phyloP scores from a whole-genome alignment of 352 stramenopile species.

The Phytopythium vexans region DNA sequence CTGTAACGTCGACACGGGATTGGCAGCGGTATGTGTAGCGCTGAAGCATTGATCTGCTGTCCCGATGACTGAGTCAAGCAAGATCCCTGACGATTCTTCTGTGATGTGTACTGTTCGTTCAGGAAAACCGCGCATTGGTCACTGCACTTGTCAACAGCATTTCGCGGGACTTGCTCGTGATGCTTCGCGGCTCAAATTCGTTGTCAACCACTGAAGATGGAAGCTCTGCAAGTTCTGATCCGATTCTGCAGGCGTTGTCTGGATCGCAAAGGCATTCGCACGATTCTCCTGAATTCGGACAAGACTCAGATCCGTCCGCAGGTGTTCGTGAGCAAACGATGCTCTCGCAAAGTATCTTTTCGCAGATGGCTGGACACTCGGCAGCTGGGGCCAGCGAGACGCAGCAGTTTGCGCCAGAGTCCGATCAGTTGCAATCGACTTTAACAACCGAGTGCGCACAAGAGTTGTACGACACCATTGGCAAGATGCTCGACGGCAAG shows the following conservation, averaged over 20 bases:
- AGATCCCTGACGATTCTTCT: too few species aligned
- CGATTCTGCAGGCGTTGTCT: too few species aligned
- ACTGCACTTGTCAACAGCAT: slow-evolving; percentile 35
- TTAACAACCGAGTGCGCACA: slow-evolving; percentile 29
- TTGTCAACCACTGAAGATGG: neutral
- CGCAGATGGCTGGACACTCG: slow-evolving; percentile 36
- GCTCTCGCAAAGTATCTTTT: slow-evolving; percentile 62
- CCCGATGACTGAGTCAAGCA: too few species aligned
- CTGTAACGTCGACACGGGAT: too few species aligned
- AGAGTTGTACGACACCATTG: slow-evolving; percentile 53
- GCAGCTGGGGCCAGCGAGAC: slow-evolving; percentile 2
- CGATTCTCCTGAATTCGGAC: neutral
- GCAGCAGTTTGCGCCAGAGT: slow-evolving; percentile 6
- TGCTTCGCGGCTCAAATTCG: slow-evolving; percentile 17
- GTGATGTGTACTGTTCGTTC: neutral
- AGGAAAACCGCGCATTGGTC: slow-evolving; percentile 41
- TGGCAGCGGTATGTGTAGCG: too few species aligned
- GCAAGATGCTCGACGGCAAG: slow-evolving; percentile 45
- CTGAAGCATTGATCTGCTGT: too few species aligned
- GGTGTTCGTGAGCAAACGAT: neutral
- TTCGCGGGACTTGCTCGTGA: slow-evolving; percentile 23
- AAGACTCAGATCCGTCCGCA: neutral
- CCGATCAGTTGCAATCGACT: slow-evolving; percentile 25
- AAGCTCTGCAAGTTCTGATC: too few species aligned
- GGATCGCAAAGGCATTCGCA: neutral